phyloP scores from a whole-genome alignment of 2,329 filamentous ascomycete species.

The Drechslerella stenobrocha region DNA sequence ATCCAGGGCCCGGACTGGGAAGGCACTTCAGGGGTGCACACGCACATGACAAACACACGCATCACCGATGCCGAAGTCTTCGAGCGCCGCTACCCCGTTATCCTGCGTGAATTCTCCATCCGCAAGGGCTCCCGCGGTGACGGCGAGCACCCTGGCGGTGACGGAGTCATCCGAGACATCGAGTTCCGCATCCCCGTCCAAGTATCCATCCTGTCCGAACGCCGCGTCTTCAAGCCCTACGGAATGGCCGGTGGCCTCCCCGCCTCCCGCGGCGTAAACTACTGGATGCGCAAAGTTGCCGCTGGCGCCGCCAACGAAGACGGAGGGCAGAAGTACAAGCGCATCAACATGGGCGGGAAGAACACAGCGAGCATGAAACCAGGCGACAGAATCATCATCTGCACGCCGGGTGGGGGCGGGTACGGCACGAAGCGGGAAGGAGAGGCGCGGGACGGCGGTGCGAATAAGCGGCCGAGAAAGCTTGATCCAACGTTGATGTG shows the following conservation, averaged over 20 bases:
- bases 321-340: constrained; percentile 61
- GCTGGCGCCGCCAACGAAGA: no score
- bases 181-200: constrained; percentile 78
- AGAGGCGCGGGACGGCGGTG: constrained; percentile 59
- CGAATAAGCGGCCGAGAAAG: constrained; percentile 62
- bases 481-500: constrained; percentile 66
- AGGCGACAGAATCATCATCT: constrained; percentile 76
- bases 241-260: constrained; percentile 82
- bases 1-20: constrained; percentile 67
- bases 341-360: constrained; percentile 75
- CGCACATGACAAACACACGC: constrained; percentile 82
- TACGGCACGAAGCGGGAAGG: constrained; percentile 57
- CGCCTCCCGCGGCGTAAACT: constrained; percentile 75
- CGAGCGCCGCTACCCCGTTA: constrained; percentile 73
- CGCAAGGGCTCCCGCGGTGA: constrained; percentile 66
- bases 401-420: constrained; percentile 76
- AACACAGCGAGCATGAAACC: constrained; percentile 76
- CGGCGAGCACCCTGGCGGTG: constrained; percentile 71
- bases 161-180: constrained; percentile 76
- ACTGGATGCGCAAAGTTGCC: constrained; percentile 82
- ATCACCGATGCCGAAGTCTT: constrained; percentile 81
- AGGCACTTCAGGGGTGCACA: constrained; percentile 75
- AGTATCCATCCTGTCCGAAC: constrained; percentile 75
- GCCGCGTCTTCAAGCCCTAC: constrained; percentile 76
- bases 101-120: constrained; percentile 71